A percentile compares a stretch with the other conserved stretches of the same genome.
phyloP scores from a whole-genome alignment of 2,329 filamentous ascomycete genomes.

The Arachnopeziza araneosa region DNA sequence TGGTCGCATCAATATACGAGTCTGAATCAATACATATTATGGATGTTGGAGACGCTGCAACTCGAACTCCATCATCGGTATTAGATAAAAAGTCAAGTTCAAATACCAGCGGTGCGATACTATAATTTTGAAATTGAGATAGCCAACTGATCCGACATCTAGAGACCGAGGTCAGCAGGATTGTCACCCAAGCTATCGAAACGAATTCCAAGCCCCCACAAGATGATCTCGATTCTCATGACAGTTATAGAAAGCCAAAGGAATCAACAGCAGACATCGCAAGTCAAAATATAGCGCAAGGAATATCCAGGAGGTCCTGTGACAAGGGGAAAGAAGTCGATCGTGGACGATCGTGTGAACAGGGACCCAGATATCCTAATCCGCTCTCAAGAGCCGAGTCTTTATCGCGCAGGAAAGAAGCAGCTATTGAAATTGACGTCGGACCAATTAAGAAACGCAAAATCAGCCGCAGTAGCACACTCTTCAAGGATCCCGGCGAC shows the following conservation, averaged over 20 bases:
- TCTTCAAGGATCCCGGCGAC: slow-evolving; percentile 26
- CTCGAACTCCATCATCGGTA: neutral
- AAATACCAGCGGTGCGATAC: neutral
- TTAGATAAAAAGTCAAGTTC: neutral
- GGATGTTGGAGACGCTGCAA: slow-evolving; percentile 21
- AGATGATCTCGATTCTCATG: neutral
- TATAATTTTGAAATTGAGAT: neutral
- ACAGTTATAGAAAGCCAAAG: neutral
- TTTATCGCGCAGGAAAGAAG: slow-evolving; percentile 12
- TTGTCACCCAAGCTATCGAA: neutral
- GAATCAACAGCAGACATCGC: neutral
- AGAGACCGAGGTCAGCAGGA: neutral
- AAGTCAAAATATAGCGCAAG: neutral
- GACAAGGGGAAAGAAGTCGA: slow-evolving; percentile 15
- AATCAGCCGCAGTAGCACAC: slow-evolving; percentile 25
- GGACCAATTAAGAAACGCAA: slow-evolving; percentile 17
- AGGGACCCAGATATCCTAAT: slow-evolving; percentile 17
- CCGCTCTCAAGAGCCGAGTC: slow-evolving; percentile 26
- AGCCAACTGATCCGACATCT: neutral
- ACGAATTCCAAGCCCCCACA: neutral
- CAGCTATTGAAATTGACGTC: slow-evolving; percentile 24
- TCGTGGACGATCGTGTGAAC: slow-evolving; percentile 21
- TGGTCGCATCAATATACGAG: slow-evolving; percentile 26
- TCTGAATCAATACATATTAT: slow-evolving; percentile 24
- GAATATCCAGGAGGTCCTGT: neutral